A percentile compares a stretch with the other conserved stretches of the same genome.
phyloP scores from a whole-genome alignment of 495 filamentous ascomycete species.

The Xylaria sp. region DNA sequence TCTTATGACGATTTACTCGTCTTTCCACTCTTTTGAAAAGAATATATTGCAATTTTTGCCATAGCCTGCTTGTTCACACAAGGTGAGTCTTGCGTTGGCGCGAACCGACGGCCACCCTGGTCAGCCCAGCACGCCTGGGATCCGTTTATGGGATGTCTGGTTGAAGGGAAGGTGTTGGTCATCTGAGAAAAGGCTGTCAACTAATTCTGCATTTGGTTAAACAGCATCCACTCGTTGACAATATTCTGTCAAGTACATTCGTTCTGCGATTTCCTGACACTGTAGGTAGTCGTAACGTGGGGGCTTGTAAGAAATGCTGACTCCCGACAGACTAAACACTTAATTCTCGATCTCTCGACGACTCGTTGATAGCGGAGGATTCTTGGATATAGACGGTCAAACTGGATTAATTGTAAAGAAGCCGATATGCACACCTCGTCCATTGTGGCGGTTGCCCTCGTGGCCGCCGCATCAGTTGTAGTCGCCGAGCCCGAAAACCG shows the following conservation, averaged over 20 bases:
- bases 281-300: conserved; percentile 52
- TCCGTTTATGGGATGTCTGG: neutral
- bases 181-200: neutral
- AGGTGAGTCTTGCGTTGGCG: conserved; percentile 21
- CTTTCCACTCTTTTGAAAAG: conserved; percentile 31
- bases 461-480: conserved; percentile 58
- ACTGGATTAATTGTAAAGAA: conserved; percentile 36
- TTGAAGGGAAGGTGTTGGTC: neutral
- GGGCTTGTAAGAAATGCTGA: conserved; percentile 35
- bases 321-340: conserved; percentile 23
- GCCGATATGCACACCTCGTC: conserved; percentile 56
- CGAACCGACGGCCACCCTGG: neutral
- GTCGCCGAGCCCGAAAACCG: conserved; percentile 49
- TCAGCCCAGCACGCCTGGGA: neutral
- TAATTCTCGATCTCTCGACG: conserved; percentile 37
- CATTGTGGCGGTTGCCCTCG: conserved; percentile 58
- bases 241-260: conserved; percentile 68
- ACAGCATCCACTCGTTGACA: conserved; percentile 65
- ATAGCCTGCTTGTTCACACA: conserved; percentile 26
- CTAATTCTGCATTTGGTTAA: conserved; percentile 21
- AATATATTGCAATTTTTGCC: conserved; percentile 24
- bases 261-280: conserved; percentile 58
- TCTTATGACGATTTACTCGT: conserved; percentile 30
- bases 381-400: conserved; percentile 31
- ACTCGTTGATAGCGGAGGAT: conserved; percentile 13